Evolutionary conservation across 2,329 filamentous ascomycete genomes (phyloP).

Genomic region (Sarocladiaceae sp.): DNA sequence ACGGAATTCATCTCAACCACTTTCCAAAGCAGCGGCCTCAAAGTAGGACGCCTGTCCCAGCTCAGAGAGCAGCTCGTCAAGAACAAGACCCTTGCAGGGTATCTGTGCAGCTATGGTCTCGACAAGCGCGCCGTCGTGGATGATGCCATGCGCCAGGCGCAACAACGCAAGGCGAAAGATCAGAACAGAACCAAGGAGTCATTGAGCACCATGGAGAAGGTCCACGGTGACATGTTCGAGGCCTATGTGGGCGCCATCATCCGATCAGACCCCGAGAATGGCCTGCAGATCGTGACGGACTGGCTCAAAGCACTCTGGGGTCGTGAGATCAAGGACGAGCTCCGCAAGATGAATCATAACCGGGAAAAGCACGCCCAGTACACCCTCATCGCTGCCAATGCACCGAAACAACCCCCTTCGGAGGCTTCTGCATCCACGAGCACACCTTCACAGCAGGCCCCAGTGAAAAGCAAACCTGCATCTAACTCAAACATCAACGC

Average conservation of each 20-base stretch:
- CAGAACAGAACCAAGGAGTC: not conserved
- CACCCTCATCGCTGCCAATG: no score
- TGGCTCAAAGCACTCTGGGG: constrained; percentile 78
- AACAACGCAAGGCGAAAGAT: constrained; percentile 14
- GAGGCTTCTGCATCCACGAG: no score
- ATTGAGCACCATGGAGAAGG: constrained; percentile 49
- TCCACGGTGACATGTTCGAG: constrained; percentile 83
- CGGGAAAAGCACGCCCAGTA: not conserved
- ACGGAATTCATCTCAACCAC: constrained; percentile 68
- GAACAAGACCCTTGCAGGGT: constrained; percentile 69
- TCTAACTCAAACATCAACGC: constrained; percentile 11
- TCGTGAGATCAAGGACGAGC: constrained; percentile 51
- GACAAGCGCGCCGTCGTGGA: constrained; percentile 57
- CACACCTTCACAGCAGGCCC: constrained; percentile 3
- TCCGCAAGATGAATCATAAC: constrained; percentile 27
- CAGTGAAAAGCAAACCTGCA: constrained; percentile 9
- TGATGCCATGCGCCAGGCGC: constrained; percentile 28
- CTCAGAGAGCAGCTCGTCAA: constrained; percentile 74
- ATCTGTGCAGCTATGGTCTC: constrained; percentile 64
- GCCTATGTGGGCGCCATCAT: constrained; percentile 75
- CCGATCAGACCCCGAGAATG: constrained; percentile 52
- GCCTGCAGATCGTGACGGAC: constrained; percentile 51
- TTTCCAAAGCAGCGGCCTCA: constrained; percentile 55
- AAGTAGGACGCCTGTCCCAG: constrained; percentile 60
- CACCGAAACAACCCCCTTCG: no score